Conservation (phyloP, 2,329 filamentous ascomycete species). For the Alternaria novae-zelandiae region DNA sequence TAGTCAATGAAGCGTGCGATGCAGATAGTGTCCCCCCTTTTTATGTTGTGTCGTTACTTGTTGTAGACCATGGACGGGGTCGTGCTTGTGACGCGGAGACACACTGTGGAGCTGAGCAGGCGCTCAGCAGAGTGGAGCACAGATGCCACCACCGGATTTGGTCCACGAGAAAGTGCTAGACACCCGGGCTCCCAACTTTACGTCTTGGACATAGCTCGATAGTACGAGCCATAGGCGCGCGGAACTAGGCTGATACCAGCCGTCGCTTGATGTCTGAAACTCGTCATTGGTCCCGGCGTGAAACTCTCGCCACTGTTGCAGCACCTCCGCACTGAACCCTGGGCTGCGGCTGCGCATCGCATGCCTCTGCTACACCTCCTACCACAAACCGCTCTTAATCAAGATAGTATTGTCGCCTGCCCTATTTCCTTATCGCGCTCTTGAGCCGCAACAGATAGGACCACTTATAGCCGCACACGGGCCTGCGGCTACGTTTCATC, state of each 20-base stretch:
- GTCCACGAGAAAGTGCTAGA: neutral
- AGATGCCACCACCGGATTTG: neutral
- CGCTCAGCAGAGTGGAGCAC: neutral
- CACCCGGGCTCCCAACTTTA: neutral
- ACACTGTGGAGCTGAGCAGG: neutral
- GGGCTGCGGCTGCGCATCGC: slow-evolving; percentile 7
- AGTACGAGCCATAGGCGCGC: neutral
- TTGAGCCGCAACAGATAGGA: slow-evolving; percentile 8
- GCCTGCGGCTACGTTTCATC: slow-evolving; percentile 27
- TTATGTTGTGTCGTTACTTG: neutral
- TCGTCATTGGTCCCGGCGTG: slow-evolving; percentile 20
- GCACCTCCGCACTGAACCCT: slow-evolving; percentile 18
- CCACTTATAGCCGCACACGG: slow-evolving; percentile 24
- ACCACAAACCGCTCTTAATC: slow-evolving; percentile 13
- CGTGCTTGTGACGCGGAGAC: neutral
- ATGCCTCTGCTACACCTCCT: slow-evolving; percentile 16
- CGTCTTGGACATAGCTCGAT: neutral
- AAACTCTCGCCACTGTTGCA: slow-evolving; percentile 23
- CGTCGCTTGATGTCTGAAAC: slow-evolving; percentile 21
- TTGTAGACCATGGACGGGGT: neutral
- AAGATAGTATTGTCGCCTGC: slow-evolving; percentile 5
- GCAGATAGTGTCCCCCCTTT: neutral
- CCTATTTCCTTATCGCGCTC: slow-evolving; percentile 5
- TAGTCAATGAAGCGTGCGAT: neutral
- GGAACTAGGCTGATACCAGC: slow-evolving; percentile 7